Evolutionary conservation across 805 yeast genomes (phyloP).

Genomic region (Debaryomyces prosopidis): DNA sequence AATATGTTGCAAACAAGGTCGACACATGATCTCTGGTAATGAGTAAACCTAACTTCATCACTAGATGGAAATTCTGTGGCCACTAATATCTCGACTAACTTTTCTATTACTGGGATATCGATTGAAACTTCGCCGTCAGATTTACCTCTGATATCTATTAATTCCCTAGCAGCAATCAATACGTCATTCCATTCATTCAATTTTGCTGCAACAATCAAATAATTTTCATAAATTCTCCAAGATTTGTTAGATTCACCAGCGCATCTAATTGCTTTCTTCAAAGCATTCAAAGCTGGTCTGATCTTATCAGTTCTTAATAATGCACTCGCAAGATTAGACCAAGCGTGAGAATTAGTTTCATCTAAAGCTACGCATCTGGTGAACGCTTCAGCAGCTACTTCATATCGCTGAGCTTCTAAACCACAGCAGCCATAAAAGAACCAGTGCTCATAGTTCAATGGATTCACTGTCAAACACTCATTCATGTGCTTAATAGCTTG

Average conservation of each 20-base stretch:
- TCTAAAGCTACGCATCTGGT: slow-evolving; percentile 87
- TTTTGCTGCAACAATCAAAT: slow-evolving; percentile 75
- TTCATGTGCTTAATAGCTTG: slow-evolving; percentile 65
- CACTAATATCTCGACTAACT: slow-evolving; percentile 64
- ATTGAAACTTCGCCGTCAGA: slow-evolving; percentile 61
- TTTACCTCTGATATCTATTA: slow-evolving; percentile 59
- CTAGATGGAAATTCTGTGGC: slow-evolving; percentile 48
- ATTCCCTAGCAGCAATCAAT: slow-evolving; percentile 65
- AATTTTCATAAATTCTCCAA: slow-evolving; percentile 92
- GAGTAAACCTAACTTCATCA: slow-evolving; percentile 41
- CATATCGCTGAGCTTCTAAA: slow-evolving; percentile 67
- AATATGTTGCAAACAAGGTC: slow-evolving; percentile 70
- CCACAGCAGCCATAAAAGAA: slow-evolving; percentile 91
- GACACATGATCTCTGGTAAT: slow-evolving; percentile 67
- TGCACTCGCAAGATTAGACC: slow-evolving; percentile 91
- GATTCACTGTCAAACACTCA: slow-evolving; percentile 72
- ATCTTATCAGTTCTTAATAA: slow-evolving; percentile 62
- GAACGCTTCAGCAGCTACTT: slow-evolving; percentile 86
- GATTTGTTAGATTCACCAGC: slow-evolving; percentile 68
- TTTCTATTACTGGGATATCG: slow-evolving; percentile 75
- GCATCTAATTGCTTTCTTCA: slow-evolving; percentile 71
- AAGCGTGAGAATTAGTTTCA: slow-evolving; percentile 75
- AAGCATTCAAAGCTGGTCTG: slow-evolving; percentile 81
- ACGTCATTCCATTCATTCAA: slow-evolving; percentile 89
- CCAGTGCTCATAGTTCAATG: slow-evolving; percentile 81